These are phyloP conservation scores for Fennellomyces sp. DNA, from an alignment of 371 early-diverging fungal species.

Conservation along the genomic window DNA sequence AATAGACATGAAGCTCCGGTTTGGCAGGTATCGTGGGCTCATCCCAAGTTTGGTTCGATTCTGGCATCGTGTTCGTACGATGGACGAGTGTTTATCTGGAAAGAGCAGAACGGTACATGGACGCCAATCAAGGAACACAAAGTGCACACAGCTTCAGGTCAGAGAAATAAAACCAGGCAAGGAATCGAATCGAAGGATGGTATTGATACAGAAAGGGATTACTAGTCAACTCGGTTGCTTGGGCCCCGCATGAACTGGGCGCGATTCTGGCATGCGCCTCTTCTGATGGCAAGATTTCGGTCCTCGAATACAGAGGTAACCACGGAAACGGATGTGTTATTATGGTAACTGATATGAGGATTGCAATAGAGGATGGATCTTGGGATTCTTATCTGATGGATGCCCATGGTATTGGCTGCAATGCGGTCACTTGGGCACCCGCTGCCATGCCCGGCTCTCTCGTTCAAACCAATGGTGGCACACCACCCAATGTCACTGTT, in stretches of 20 bases:
- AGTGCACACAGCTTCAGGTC: constrained; percentile 88
- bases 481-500: constrained; percentile 49
- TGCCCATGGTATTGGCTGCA: constrained; percentile 93
- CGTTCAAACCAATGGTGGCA: constrained; percentile 69
- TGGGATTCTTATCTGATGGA: constrained; percentile 79
- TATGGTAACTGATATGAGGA: neutral
- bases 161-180: neutral
- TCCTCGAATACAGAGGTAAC: constrained; percentile 84
- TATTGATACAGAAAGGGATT: neutral
- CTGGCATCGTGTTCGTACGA: constrained; percentile 97
- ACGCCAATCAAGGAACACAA: constrained; percentile 89
- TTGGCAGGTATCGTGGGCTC: constrained; percentile 99
- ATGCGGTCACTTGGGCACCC: constrained; percentile 96
- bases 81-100: constrained; percentile 93
- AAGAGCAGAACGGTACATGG: constrained; percentile 88
- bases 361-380: constrained; percentile 71
- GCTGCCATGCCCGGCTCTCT: constrained; percentile 84
- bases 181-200: neutral
- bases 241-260: constrained; percentile 98
- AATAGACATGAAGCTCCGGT: constrained; percentile 94
- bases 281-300: constrained; percentile 94
- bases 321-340: neutral
- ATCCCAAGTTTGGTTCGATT: constrained; percentile 95
- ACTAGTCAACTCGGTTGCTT: constrained; percentile 91
- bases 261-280: constrained; percentile 92